Percentiles rank a stretch among this genome's conserved stretches.
Conservation (phyloP, 169 alveolate species). For the Perkinsus chesapeaki region DNA sequence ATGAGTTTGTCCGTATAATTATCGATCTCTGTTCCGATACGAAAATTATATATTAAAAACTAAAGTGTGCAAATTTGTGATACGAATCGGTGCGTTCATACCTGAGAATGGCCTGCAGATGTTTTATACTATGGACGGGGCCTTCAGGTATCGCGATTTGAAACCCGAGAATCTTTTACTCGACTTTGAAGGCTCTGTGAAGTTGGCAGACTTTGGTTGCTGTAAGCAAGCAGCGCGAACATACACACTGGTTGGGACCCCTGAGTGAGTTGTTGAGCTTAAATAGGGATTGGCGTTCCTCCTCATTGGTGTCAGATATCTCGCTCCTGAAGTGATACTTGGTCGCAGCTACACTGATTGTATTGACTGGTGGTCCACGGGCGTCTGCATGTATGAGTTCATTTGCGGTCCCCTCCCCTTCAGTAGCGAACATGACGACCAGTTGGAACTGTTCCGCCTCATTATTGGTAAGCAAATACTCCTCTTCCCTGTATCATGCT, state of each 20-base stretch:
- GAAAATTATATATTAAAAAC: no score
- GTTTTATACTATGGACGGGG: background rate
- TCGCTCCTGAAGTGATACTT: constrained; percentile 53
- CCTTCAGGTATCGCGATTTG: constrained; percentile 59
- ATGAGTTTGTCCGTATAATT: no score
- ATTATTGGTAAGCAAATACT: constrained; percentile 16
- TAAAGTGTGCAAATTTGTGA: no score
- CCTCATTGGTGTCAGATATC: background rate
- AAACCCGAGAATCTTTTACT: constrained; percentile 78
- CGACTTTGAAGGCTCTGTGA: constrained; percentile 71
- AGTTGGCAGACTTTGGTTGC: constrained; percentile 71
- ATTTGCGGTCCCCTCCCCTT: constrained; percentile 82
- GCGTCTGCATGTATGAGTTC: constrained; percentile 80
- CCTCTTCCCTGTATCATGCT: background rate
- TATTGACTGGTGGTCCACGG: constrained; percentile 84
- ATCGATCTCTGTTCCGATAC: no score
- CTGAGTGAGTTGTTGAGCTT: no score
- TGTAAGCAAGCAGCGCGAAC: constrained; percentile 62
- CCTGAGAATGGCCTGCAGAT: no score
- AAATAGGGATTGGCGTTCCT: background rate
- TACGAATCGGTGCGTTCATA: no score
- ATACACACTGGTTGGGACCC: constrained; percentile 64
- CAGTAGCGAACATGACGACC: constrained; percentile 71
- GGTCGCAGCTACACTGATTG: constrained; percentile 70
- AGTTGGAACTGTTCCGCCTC: constrained; percentile 59